Evolutionary conservation across 805 yeast species (phyloP).

Genomic region (Candida sithepensis): DNA sequence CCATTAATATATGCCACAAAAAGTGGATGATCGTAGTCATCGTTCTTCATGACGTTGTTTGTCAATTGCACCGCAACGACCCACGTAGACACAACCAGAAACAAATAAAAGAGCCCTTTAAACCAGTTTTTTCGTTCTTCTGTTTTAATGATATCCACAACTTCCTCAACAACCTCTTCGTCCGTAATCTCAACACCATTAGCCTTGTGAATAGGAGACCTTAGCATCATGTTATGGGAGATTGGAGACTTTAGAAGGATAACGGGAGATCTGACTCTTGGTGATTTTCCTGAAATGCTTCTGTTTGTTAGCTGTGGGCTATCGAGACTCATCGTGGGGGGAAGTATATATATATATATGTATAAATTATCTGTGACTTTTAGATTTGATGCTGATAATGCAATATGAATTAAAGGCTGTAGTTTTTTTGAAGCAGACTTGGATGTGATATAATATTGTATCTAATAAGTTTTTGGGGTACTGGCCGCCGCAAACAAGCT

Average conservation of each 20-base stretch:
- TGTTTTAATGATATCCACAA: conserved; percentile 29
- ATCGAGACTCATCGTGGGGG: not conserved
- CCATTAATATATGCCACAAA: conserved; percentile 48
- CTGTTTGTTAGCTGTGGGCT: not conserved
- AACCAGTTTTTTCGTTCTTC: conserved; percentile 41
- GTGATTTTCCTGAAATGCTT: conserved; percentile 1
- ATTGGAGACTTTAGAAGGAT: not conserved
- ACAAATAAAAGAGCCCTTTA: conserved; percentile 41
- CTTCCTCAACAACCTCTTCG: conserved; percentile 26
- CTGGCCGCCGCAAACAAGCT: no score
- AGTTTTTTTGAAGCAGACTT: no score
- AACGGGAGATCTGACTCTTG: not conserved
- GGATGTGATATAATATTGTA: no score
- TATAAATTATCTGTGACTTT: not conserved
- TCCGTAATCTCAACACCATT: conserved; percentile 11
- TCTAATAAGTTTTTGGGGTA: no score
- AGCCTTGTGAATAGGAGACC: conserved; percentile 17
- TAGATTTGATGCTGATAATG: no score
- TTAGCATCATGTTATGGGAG: conserved; percentile 3
- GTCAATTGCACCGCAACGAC: conserved; percentile 46
- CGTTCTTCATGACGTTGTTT: conserved; percentile 45
- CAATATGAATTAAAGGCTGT: no score
- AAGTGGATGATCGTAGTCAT: conserved; percentile 45
- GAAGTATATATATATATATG: no score
- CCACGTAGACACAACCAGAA: conserved; percentile 44